Percentiles rank a stretch among this genome's conserved stretches.
Conservation (phyloP, 1,139 yeast species). For the Geotrichum phurueaensis region DNA sequence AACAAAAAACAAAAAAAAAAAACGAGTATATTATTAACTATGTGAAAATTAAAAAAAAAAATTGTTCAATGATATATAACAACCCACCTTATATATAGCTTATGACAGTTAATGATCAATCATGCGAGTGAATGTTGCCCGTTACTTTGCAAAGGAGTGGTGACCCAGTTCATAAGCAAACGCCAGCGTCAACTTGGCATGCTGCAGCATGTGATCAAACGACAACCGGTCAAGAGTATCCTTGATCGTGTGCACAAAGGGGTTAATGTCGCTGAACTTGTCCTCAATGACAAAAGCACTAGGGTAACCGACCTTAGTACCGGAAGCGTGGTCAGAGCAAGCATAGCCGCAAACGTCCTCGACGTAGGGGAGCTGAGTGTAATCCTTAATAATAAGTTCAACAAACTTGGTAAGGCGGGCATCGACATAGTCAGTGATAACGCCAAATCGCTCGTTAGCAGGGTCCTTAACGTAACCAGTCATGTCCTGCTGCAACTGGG, state of each 20-base stretch:
- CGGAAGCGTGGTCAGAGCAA: constrained; percentile 90
- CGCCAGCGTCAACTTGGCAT: constrained; percentile 67
- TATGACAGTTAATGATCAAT: no score
- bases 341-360: constrained; percentile 87
- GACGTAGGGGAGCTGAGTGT: constrained; percentile 49
- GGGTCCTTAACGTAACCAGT: constrained; percentile 77
- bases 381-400: constrained; percentile 9
- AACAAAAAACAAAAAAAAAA: no score
- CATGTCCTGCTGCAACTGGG: constrained; percentile 94
- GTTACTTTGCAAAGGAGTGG: constrained; percentile 26
- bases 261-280: constrained; percentile 56
- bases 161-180: constrained; percentile 60
- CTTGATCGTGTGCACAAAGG: constrained; percentile 65
- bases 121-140: no score
- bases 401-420: constrained; percentile 12
- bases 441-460: constrained; percentile 44
- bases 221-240: constrained; percentile 81
- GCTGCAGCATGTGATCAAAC: constrained; percentile 72
- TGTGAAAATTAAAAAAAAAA: not conserved
- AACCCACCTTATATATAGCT: no score
- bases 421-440: constrained; percentile 54
- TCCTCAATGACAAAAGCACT: constrained; percentile 78
- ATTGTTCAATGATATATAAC: not conserved
- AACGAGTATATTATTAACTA: no score
- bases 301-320: constrained; percentile 77